phyloP scores from a whole-genome alignment of 306 rosid genomes.

The Glycine soja region DNA sequence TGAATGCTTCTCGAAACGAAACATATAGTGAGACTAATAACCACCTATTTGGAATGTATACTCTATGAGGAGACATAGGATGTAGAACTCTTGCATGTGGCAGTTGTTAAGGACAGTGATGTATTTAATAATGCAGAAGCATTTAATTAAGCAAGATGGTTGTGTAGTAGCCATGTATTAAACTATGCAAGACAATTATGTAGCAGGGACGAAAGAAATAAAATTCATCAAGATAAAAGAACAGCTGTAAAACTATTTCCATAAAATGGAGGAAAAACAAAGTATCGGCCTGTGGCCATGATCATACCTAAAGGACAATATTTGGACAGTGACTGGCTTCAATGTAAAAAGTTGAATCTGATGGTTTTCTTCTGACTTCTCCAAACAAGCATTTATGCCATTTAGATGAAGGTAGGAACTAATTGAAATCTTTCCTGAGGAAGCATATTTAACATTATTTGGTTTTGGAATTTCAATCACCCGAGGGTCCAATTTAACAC shows the following conservation, averaged over 20 bases:
- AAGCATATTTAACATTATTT: constrained; percentile 60
- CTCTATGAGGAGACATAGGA: not conserved
- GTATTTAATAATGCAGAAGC: too few species aligned
- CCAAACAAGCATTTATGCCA: constrained; percentile 73
- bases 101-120: not conserved
- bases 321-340: constrained; percentile 64
- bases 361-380: constrained; percentile 53
- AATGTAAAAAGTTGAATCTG: constrained; percentile 61
- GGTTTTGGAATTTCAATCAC: constrained; percentile 61
- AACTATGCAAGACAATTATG: not conserved
- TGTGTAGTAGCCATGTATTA: not conserved
- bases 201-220: constrained; percentile 10
- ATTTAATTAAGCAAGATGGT: not conserved
- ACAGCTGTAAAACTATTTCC: constrained; percentile 23
- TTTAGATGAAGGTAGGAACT: constrained; percentile 62
- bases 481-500: constrained; percentile 63
- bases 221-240: constrained; percentile 23
- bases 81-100: not conserved
- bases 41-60: not conserved
- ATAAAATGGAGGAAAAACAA: constrained; percentile 38
- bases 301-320: constrained; percentile 71
- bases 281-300: constrained; percentile 33
- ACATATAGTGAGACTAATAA: not conserved
- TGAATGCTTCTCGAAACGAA: too few species aligned
- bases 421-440: constrained; percentile 60